Evolutionary conservation across 306 rosid genomes (phyloP).

Genomic region (Herpetospermum pedunculosum): DNA sequence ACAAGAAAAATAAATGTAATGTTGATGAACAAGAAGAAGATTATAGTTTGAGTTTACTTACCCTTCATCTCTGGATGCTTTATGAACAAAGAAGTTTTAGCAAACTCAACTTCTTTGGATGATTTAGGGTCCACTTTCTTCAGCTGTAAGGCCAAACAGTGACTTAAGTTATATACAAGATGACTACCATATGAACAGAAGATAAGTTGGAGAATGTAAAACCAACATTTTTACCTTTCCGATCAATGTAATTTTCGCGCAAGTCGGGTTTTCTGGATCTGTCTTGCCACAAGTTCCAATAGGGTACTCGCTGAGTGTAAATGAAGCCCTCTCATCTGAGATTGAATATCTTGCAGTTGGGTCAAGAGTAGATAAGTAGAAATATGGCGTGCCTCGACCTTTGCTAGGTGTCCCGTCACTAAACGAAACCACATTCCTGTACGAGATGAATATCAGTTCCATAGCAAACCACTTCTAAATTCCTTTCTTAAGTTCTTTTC

Average conservation of each 20-base stretch:
- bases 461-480: too few species aligned
- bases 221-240: conserved; percentile 49
- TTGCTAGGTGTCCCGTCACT: conserved; percentile 66
- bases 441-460: conserved; percentile 3
- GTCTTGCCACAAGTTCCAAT: conserved; percentile 70
- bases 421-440: conserved; percentile 82
- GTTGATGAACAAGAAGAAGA: not conserved
- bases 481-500: too few species aligned
- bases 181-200: not conserved
- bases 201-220: not conserved
- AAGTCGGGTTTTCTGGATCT: conserved; percentile 84
- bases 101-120: conserved; percentile 46
- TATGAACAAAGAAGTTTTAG: conserved; percentile 65
- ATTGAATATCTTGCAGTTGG: conserved; percentile 67
- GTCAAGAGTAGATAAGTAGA: conserved; percentile 81
- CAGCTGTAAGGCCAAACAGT: conserved; percentile 37
- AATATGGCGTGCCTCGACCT: conserved; percentile 74
- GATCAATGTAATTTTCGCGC: conserved; percentile 68
- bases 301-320: conserved; percentile 70
- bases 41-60: conserved; percentile 14
- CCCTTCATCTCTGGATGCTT: conserved; percentile 90
- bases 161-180: not conserved
- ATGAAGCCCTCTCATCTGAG: conserved; percentile 61
- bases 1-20: not conserved
- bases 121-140: conserved; percentile 41